These are phyloP conservation scores for slime mould (Dictyostelium discoideum) DNA, from an alignment of 78 protist genomes.

Conservation along the genomic window DNA sequence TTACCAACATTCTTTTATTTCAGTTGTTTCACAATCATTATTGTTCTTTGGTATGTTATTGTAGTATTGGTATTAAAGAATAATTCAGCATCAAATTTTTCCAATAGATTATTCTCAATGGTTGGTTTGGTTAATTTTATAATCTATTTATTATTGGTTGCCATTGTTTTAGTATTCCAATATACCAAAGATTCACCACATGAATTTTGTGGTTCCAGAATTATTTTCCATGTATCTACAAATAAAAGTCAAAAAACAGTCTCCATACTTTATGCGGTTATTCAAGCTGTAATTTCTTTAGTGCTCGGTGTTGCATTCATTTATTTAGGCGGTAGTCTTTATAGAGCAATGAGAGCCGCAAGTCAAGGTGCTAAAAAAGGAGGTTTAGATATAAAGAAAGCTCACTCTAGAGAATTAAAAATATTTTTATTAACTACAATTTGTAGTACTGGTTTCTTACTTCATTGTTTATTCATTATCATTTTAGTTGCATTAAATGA, in stretches of 20 bases:
- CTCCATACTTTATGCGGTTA: background rate
- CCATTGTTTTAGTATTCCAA: background rate
- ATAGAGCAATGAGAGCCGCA: background rate
- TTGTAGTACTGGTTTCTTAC: slow-evolving; percentile 2
- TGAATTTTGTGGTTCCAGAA: background rate
- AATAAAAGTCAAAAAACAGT: background rate
- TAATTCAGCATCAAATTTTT: background rate
- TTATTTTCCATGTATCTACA: background rate
- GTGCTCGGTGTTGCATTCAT: slow-evolving; percentile 14
- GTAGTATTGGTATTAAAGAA: background rate
- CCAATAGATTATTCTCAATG: background rate
- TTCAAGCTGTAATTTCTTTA: slow-evolving; percentile 4
- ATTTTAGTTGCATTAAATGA: background rate
- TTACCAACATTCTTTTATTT: slow-evolving; percentile 40
- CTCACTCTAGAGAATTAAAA: background rate
- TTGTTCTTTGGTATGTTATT: slow-evolving; percentile 6
- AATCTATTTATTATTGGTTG: slow-evolving; percentile 1
- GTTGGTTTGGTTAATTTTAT: background rate
- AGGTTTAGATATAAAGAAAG: background rate
- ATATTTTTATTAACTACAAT: background rate
- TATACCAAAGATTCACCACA: background rate
- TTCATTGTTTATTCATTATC: slow-evolving; percentile 17
- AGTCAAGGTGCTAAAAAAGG: background rate
- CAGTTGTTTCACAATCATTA: background rate
- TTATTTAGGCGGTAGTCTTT: background rate